Evolutionary conservation across 2,329 filamentous ascomycete species (phyloP).

Genomic region (Hymenoscyphus fructigenus): DNA sequence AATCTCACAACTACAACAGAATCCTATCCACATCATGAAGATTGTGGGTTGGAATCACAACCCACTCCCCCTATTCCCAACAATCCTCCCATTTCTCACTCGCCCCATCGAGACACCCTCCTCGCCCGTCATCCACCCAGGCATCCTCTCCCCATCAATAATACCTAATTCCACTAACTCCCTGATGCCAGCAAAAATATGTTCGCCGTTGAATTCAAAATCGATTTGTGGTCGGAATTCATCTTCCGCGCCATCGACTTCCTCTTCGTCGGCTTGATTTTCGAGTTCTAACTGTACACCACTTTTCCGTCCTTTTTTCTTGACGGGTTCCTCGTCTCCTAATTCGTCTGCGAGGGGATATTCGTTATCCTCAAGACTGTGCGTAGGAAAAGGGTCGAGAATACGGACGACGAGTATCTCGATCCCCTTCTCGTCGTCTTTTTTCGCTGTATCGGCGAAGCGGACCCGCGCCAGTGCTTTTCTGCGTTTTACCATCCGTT

Average conservation of each 20-base stretch:
- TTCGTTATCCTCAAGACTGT: slow-evolving; percentile 26
- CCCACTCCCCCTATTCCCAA: background rate
- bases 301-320: slow-evolving; percentile 33
- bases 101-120: slow-evolving; percentile 74
- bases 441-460: slow-evolving; percentile 62
- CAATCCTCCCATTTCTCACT: slow-evolving; percentile 64
- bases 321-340: slow-evolving; percentile 21
- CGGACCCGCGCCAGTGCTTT: slow-evolving; percentile 63
- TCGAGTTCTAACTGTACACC: slow-evolving; percentile 28
- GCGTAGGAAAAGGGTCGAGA: slow-evolving; percentile 54
- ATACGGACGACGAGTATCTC: slow-evolving; percentile 61
- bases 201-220: slow-evolving; percentile 70
- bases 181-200: slow-evolving; percentile 79
- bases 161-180: slow-evolving; percentile 75
- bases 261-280: slow-evolving; percentile 31
- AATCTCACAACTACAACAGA: too few relatives aligned
- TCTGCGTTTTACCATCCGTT: slow-evolving; percentile 53
- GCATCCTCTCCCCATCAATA: slow-evolving; percentile 75
- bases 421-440: slow-evolving; percentile 59
- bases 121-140: slow-evolving; percentile 89
- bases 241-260: slow-evolving; percentile 33
- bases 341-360: slow-evolving; percentile 28
- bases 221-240: slow-evolving; percentile 59
- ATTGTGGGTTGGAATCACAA: background rate
- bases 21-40: too few relatives aligned